A percentile compares a stretch with the other conserved stretches of the same genome.
phyloP scores from a whole-genome alignment of 108 stramenopile species.

The Schizochytrium sp. region DNA sequence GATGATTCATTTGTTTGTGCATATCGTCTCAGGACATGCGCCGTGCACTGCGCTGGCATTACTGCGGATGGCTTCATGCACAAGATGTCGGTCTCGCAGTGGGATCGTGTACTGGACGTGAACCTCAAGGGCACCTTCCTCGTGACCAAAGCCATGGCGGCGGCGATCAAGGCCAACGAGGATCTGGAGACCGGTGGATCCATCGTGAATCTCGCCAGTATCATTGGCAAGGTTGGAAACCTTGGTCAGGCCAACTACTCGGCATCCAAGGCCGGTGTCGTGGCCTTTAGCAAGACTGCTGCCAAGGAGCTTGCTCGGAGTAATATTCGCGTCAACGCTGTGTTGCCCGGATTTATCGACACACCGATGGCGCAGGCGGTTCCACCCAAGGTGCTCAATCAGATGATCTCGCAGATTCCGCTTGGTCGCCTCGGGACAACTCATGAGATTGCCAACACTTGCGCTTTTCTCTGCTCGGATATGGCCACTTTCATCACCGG shows the following conservation, averaged over 20 bases:
- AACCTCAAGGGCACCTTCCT: conserved; percentile 51
- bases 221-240: conserved; percentile 61
- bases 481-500: conserved; percentile 65
- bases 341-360: conserved; percentile 81
- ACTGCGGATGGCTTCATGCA: conserved; percentile 57
- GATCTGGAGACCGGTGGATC: conserved; percentile 27
- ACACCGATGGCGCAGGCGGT: conserved; percentile 73
- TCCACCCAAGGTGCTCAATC: conserved; percentile 45
- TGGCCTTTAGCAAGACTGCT: conserved; percentile 73
- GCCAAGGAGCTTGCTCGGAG: conserved; percentile 77
- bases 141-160: conserved; percentile 48
- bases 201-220: conserved; percentile 65
- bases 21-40: not conserved
- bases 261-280: conserved; percentile 82
- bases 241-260: conserved; percentile 85
- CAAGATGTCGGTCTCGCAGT: conserved; percentile 42
- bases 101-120: conserved; percentile 44
- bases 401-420: conserved; percentile 65
- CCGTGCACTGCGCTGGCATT: conserved; percentile 67
- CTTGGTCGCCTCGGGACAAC: conserved; percentile 75
- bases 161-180: not conserved
- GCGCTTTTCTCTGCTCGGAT: conserved; percentile 48
- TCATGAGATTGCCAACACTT: conserved; percentile 67
- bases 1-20: too few species aligned
- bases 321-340: conserved; percentile 66